Conservation (phyloP, 2,329 filamentous ascomycete species). For the Paecilomyces variotii region DNA sequence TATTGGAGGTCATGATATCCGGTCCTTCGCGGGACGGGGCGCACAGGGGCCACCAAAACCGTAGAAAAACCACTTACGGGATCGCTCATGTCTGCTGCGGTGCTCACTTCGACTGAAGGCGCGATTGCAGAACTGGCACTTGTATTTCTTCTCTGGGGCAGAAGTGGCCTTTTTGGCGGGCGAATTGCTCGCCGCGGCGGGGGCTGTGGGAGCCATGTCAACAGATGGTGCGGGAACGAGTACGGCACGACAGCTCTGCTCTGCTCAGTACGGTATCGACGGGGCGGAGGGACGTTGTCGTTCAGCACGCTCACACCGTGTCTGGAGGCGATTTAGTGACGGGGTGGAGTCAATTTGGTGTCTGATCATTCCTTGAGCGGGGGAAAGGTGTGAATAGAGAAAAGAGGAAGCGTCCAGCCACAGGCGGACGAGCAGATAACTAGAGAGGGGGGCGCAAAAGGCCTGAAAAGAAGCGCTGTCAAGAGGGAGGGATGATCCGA, state of each 20-base stretch:
- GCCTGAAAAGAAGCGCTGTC: conserved; percentile 1
- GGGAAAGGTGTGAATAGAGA: conserved; percentile 14
- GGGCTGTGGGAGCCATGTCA: conserved; percentile 40
- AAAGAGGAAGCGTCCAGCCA: conserved; percentile 31
- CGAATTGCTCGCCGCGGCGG: conserved; percentile 60
- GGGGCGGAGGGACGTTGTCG: conserved; percentile 17
- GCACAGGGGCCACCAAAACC: background rate
- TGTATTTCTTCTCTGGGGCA: conserved; percentile 95
- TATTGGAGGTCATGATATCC: background rate
- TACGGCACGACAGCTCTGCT: conserved; percentile 8
- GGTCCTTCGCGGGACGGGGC: background rate
- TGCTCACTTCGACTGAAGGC: conserved; percentile 98
- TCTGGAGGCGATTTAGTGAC: conserved; percentile 34
- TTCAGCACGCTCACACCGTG: conserved; percentile 35
- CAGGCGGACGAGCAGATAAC: conserved; percentile 23
- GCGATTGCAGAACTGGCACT: conserved; percentile 96
- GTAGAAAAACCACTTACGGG: conserved; percentile 64
- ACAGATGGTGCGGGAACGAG: conserved; percentile 7
- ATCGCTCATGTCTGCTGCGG: conserved; percentile 91
- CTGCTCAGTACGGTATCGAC: conserved; percentile 19
- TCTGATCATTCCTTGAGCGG: conserved; percentile 38
- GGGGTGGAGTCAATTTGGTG: conserved; percentile 28
- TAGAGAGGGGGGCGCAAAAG: background rate
- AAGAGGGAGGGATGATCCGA: conserved; percentile 5
- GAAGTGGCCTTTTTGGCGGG: conserved; percentile 73